phyloP scores from a whole-genome alignment of 306 rosid genomes.

The Castanea crenata region DNA sequence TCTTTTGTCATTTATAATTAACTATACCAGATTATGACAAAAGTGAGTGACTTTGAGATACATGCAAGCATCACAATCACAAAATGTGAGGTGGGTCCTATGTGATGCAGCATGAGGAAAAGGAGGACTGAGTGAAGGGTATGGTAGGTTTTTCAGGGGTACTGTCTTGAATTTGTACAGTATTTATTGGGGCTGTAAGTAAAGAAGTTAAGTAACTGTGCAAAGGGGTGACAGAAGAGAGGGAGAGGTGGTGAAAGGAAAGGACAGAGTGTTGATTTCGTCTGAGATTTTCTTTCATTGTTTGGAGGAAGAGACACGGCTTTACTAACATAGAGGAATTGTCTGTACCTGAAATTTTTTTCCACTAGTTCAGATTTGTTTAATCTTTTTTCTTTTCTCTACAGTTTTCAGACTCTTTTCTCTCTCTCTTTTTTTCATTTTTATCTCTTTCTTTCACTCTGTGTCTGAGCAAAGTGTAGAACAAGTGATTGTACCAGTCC shows the following conservation, averaged over 20 bases:
- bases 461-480: slow-evolving; percentile 27
- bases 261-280: slow-evolving; percentile 37
- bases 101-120: not conserved
- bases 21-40: no score
- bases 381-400: not conserved
- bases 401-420: not conserved
- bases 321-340: slow-evolving; percentile 33
- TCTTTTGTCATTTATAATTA: no score
- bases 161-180: slow-evolving; percentile 9
- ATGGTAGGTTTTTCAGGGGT: slow-evolving; percentile 21
- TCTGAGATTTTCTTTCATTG: slow-evolving; percentile 41
- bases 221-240: slow-evolving; percentile 26
- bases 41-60: no score
- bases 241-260: slow-evolving; percentile 18
- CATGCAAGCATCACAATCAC: no score
- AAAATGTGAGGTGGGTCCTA: no score
- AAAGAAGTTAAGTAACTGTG: slow-evolving; percentile 44
- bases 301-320: slow-evolving; percentile 35
- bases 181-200: slow-evolving; percentile 32
- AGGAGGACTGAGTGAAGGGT: slow-evolving; percentile 21
- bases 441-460: not conserved
- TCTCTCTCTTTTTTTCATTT: not conserved
- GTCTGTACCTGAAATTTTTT: slow-evolving; percentile 16
- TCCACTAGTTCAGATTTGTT: not conserved
- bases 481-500: slow-evolving; percentile 54